Percentiles rank a stretch among this genome's conserved stretches.
Evolutionary conservation across 495 filamentous ascomycete genomes (phyloP).

Genomic region (Pyronema domesticum): DNA sequence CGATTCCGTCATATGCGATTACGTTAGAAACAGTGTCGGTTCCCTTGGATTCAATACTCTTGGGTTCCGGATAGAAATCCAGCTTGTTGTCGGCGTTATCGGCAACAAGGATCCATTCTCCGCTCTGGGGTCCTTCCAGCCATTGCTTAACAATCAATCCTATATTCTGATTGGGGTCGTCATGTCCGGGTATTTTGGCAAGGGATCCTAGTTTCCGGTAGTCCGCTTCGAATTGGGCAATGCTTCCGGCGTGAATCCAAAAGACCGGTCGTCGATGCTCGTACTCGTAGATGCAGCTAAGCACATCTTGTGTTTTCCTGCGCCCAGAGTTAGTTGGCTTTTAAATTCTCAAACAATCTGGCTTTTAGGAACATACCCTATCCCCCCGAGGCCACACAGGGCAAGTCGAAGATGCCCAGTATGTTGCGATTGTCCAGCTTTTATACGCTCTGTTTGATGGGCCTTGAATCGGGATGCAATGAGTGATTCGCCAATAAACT

Average conservation of each 20-base stretch:
- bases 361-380: too few relatives aligned
- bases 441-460: too few relatives aligned
- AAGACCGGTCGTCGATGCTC: conserved; percentile 18
- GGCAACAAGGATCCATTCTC: conserved; percentile 11
- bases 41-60: background rate
- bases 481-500: too few relatives aligned
- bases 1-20: background rate
- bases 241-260: conserved; percentile 18
- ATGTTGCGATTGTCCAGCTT: too few relatives aligned
- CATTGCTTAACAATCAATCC: conserved; percentile 6
- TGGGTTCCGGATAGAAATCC: conserved; percentile 2
- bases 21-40: background rate
- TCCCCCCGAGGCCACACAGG: too few relatives aligned
- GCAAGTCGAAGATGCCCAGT: too few relatives aligned
- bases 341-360: too few relatives aligned
- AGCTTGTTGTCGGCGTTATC: conserved; percentile 14
- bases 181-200: conserved; percentile 4
- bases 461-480: too few relatives aligned
- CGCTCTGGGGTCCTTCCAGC: conserved; percentile 9
- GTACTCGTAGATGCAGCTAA: conserved; percentile 29
- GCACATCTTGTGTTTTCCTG: conserved; percentile 27
- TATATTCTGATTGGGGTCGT: conserved; percentile 6
- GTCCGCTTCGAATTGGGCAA: conserved; percentile 10
- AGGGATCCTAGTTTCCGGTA: conserved; percentile 6
- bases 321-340: background rate